Conservation (phyloP, 768 basidiomycete genomes). For the Lactifluus pinguis region DNA sequence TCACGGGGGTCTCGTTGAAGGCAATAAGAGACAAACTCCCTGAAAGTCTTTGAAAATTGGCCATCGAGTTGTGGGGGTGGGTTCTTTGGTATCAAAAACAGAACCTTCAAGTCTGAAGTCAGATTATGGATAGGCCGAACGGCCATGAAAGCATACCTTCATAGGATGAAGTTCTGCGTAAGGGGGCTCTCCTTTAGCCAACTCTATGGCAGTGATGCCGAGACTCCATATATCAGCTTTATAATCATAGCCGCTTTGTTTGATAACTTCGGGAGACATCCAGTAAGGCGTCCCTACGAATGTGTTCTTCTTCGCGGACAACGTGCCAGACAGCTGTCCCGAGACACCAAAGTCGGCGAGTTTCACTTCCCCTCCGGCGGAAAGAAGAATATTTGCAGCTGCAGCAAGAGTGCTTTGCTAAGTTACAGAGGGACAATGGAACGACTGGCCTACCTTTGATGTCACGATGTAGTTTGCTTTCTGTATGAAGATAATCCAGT, state of each 20-base stretch:
- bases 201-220: slow-evolving; percentile 94
- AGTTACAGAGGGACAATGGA: background rate
- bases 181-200: slow-evolving; percentile 96
- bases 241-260: slow-evolving; percentile 98
- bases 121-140: background rate
- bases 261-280: slow-evolving; percentile 99
- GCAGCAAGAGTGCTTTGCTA: background rate
- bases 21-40: slow-evolving; percentile 90
- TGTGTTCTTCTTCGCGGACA: slow-evolving; percentile 95
- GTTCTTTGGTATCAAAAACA: slow-evolving; percentile 98
- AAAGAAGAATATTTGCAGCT: slow-evolving; percentile 94
- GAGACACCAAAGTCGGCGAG: slow-evolving; percentile 98
- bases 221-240: slow-evolving; percentile 99
- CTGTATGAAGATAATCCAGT: slow-evolving; percentile 89
- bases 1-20: slow-evolving; percentile 90
- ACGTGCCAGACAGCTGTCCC: slow-evolving; percentile 87
- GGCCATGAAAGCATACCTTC: slow-evolving; percentile 54
- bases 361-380: slow-evolving; percentile 91
- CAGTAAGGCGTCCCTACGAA: slow-evolving; percentile 98
- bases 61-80: slow-evolving; percentile 86
- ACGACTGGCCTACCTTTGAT: slow-evolving; percentile 69
- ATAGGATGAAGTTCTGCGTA: slow-evolving; percentile 98
- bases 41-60: slow-evolving; percentile 86
- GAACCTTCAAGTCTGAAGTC: slow-evolving; percentile 45
- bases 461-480: slow-evolving; percentile 97